Evolutionary conservation across 2,329 filamentous ascomycete species (phyloP).

Genomic region (Nemania bipapillata): DNA sequence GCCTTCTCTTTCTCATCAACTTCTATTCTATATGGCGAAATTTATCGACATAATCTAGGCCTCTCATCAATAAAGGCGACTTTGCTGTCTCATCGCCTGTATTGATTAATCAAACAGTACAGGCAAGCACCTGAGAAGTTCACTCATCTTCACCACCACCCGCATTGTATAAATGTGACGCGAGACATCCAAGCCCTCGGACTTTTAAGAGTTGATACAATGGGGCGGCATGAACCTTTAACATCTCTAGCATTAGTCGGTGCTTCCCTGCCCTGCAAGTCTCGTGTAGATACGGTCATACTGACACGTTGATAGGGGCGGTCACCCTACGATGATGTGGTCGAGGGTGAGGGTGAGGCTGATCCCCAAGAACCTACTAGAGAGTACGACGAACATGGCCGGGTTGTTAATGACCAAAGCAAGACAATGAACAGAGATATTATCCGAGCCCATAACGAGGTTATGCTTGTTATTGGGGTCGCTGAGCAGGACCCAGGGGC

Average conservation of each 20-base stretch:
- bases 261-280: slow-evolving; percentile 5
- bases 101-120: not conserved
- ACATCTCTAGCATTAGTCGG: slow-evolving; percentile 67
- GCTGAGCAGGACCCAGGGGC: slow-evolving; percentile 64
- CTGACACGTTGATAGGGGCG: slow-evolving; percentile 58
- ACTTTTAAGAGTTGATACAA: slow-evolving; percentile 48
- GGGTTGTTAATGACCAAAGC: slow-evolving; percentile 66
- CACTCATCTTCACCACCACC: not conserved
- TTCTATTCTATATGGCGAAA: not conserved
- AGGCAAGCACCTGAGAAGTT: not conserved
- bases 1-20: not conserved
- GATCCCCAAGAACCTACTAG: slow-evolving; percentile 58
- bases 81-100: not conserved
- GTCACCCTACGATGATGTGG: slow-evolving; percentile 69
- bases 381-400: slow-evolving; percentile 66
- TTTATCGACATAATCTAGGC: not conserved
- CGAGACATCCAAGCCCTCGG: not conserved
- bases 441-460: slow-evolving; percentile 70
- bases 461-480: slow-evolving; percentile 71
- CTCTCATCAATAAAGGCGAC: not conserved
- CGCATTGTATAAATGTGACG: slow-evolving; percentile 15
- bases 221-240: slow-evolving; percentile 67
- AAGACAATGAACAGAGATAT: slow-evolving; percentile 67
- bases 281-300: not conserved
- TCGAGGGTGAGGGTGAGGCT: slow-evolving; percentile 60